These are phyloP conservation scores for Leucocoprinus leucothites DNA, from an alignment of 768 basidiomycete species.

Conservation along the genomic window DNA sequence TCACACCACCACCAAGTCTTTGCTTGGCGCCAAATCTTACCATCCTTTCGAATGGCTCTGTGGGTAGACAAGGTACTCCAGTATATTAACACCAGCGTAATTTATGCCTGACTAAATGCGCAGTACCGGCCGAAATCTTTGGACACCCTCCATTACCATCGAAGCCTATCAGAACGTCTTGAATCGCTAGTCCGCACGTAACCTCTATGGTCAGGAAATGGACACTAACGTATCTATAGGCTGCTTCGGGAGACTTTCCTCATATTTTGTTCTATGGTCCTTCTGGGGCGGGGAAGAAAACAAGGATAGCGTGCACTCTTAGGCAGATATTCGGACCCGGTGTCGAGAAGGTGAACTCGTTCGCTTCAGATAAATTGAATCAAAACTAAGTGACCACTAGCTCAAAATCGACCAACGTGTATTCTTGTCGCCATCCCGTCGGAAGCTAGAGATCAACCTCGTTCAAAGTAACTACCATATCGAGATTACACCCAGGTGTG, in stretches of 20 bases:
- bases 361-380: not conserved
- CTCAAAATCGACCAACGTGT: constrained; percentile 97
- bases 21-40: too few species aligned
- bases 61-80: constrained; percentile 61
- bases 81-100: not conserved
- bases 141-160: constrained; percentile 86
- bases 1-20: constrained; percentile 1
- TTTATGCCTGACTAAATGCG: constrained; percentile 5
- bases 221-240: constrained; percentile 37
- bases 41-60: constrained; percentile 42
- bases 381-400: constrained; percentile 36
- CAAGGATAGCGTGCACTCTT: constrained; percentile 86
- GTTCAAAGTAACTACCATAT: constrained; percentile 98
- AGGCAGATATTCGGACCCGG: constrained; percentile 88
- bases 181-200: constrained; percentile 57
- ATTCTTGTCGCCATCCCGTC: constrained; percentile 89
- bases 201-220: not conserved
- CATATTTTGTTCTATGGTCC: constrained; percentile 98
- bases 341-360: constrained; percentile 75
- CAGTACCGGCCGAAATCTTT: constrained; percentile 86
- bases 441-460: constrained; percentile 94
- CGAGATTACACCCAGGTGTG: constrained; percentile 94
- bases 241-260: constrained; percentile 90
- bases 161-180: constrained; percentile 73
- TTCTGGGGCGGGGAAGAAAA: constrained; percentile 97